phyloP scores from a whole-genome alignment of 2,329 filamentous ascomycete genomes.

The Fusarium irregulare region DNA sequence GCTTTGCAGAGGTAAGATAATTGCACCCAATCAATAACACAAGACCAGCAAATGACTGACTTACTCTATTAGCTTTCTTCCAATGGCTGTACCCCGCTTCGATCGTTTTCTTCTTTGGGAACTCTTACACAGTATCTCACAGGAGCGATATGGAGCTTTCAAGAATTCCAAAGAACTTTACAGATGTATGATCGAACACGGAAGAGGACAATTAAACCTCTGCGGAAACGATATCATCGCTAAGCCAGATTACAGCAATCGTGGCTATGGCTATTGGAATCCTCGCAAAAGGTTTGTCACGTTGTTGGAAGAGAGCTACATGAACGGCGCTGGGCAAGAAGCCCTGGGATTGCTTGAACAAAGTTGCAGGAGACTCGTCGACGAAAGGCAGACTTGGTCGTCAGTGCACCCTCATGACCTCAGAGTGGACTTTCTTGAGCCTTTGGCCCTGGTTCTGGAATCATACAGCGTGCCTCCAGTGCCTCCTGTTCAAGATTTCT shows the following conservation, averaged over 20 bases:
- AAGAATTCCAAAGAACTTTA: background rate
- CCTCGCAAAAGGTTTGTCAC: background rate
- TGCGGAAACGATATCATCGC: background rate
- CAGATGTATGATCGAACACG: background rate
- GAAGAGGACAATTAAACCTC: background rate
- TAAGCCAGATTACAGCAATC: too few relatives aligned
- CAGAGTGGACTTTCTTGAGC: background rate
- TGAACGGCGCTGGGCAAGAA: background rate
- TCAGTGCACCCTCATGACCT: background rate
- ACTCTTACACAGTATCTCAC: background rate
- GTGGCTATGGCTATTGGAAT: too few relatives aligned
- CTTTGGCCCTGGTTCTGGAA: background rate
- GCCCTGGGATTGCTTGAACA: slow-evolving; percentile 1
- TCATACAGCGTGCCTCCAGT: background rate
- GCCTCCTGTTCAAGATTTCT: background rate
- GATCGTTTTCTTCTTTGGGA: background rate
- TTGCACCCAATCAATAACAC: too few relatives aligned
- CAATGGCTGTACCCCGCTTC: background rate
- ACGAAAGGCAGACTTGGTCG: background rate
- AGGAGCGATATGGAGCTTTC: background rate
- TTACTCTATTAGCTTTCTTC: slow-evolving; percentile 7
- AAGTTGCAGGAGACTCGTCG: background rate
- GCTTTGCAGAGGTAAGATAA: slow-evolving; percentile 1
- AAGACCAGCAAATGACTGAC: background rate
- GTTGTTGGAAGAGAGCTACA: background rate